These are phyloP conservation scores for Dryas octopetala DNA, from an alignment of 306 rosid species.

Conservation along the genomic window DNA sequence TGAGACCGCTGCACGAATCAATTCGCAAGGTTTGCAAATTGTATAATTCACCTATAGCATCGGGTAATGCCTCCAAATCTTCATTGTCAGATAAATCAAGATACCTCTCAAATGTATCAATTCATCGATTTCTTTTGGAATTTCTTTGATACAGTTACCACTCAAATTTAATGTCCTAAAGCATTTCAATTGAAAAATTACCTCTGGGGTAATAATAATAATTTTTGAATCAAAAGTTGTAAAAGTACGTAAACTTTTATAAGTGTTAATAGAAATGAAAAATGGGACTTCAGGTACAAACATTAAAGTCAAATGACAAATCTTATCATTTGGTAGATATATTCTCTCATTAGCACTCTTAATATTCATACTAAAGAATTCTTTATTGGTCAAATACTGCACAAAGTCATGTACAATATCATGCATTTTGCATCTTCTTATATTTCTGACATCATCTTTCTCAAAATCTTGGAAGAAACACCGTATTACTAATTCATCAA, in stretches of 20 bases:
- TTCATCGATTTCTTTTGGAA: background rate
- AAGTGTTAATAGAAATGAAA: fast-evolving
- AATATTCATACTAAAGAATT: background rate
- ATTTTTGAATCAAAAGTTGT: too few species aligned
- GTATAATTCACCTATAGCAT: background rate
- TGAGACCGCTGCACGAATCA: background rate
- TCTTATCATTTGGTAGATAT: too few species aligned
- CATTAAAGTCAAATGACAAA: background rate
- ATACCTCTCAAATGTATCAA: constrained; percentile 8
- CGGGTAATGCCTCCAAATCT: constrained; percentile 6
- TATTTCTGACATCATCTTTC: background rate
- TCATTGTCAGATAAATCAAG: background rate
- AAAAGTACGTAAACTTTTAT: background rate
- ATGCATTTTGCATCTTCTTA: background rate
- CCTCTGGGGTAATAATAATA: background rate
- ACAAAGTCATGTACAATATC: background rate
- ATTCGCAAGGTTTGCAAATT: constrained; percentile 17
- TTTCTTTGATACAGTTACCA: fast-evolving
- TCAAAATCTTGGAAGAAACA: background rate
- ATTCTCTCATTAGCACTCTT: background rate
- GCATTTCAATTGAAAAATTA: background rate
- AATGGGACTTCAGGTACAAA: fast-evolving
- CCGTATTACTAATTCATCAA: background rate
- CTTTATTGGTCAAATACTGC: background rate
- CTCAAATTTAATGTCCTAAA: background rate